Base-by-base conservation (phyloP, 2,329 filamentous ascomycete species). In the Sclerotinia borealis region DNA sequence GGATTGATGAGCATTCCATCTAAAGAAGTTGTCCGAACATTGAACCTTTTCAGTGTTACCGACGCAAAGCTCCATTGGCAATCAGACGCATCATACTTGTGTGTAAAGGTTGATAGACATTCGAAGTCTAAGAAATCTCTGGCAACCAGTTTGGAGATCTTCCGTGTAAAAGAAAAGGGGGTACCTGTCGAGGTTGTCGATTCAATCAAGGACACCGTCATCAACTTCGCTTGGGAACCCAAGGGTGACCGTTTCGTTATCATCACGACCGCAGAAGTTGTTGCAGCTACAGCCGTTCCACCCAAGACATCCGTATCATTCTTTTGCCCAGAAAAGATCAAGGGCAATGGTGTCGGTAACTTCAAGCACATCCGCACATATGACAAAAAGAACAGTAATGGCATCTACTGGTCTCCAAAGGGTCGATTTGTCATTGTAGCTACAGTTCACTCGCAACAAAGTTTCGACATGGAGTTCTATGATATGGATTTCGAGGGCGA, bases 61-160 rank as follows among this genome's bases (percentile, higher is more conserved):
- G 95, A 99, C 76, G 95, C 91, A 64, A 99, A 98, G 81, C 85
- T 99, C 22, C 95, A 99, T 83, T 99, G 95, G 95, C 95, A 99
- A 79, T 96, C 92, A 4, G 92, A 97, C 67, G 91, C 88, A 63
- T 85, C 89, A 66, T 99, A 97, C 75, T 87, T 99, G 65, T 98
- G 95, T 75, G 93, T 98, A 77, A 99, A 99, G 85, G 95, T 99
- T 64, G 95, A 99, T 77, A 86, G 95, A 69, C 95, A 99, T 83
- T 96, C 92, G 77, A 99, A 99, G 80, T 97, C 93, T 63, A 98
- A 98, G 84, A 99, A 98, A 80, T 96, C 92, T 3, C 86, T 96
- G 72, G 93, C 93, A 66, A 99, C 95, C 37, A 98, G 96, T 70
- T 85, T 99, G 41, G 95, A 99, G 77, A 98, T 99, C 75, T 99